phyloP scores from a whole-genome alignment of 805 yeast genomes.

The Komagataella ulmi region DNA sequence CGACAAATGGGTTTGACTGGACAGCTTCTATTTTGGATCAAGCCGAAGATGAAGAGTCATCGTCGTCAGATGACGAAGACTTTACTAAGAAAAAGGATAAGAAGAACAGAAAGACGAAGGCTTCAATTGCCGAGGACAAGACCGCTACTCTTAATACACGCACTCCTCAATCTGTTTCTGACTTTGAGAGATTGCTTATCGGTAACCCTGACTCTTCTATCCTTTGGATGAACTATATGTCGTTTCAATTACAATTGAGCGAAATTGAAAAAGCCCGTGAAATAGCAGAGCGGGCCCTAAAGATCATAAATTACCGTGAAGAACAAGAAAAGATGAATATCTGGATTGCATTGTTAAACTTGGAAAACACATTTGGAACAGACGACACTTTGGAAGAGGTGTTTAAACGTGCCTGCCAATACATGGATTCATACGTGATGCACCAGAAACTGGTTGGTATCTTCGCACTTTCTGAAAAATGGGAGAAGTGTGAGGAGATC shows the following conservation, averaged over 20 bases:
- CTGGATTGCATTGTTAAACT: conserved; percentile 89
- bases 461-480: conserved; percentile 60
- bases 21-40: conserved; percentile 81
- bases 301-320: conserved; percentile 80
- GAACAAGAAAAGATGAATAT: conserved; percentile 88
- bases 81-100: conserved; percentile 24
- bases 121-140: conserved; percentile 45
- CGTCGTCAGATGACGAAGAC: conserved; percentile 39
- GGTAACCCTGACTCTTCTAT: conserved; percentile 92
- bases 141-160: conserved; percentile 75
- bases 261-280: conserved; percentile 92
- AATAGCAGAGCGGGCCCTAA: conserved; percentile 83
- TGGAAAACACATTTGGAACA: conserved; percentile 89
- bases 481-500: conserved; percentile 53
- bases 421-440: conserved; percentile 79
- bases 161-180: conserved; percentile 84
- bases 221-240: conserved; percentile 96
- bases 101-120: conserved; percentile 31
- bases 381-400: conserved; percentile 68
- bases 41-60: conserved; percentile 44
- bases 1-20: conserved; percentile 92
- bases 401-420: conserved; percentile 77
- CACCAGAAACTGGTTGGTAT: conserved; percentile 72
- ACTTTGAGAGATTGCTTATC: conserved; percentile 82
- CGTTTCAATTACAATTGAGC: conserved; percentile 89